A percentile compares a stretch with the other conserved stretches of the same genome.
phyloP scores from a whole-genome alignment of 129 eudicot genomes.

The Chrysanthemum makinoi region DNA sequence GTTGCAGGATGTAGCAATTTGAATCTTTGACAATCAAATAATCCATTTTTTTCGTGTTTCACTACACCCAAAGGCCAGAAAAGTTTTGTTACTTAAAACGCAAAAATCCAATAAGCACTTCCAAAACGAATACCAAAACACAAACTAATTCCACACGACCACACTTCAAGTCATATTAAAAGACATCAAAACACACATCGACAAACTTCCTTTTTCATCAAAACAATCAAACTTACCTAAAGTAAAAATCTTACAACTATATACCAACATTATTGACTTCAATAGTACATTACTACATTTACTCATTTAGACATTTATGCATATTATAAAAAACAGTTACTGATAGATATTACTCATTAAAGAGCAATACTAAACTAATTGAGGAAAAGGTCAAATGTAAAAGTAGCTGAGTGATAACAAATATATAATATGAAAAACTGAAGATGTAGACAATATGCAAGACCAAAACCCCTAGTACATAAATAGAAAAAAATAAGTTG shows the following conservation, averaged over 20 bases:
- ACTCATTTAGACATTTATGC: not conserved
- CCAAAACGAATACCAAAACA: too few species aligned
- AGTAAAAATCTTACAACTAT: conserved; percentile 4
- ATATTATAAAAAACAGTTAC: not conserved
- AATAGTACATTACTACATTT: conserved; percentile 10
- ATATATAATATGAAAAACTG: conserved; percentile 22
- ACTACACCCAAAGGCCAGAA: too few species aligned
- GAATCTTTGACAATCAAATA: too few species aligned
- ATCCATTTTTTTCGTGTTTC: too few species aligned
- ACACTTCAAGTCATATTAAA: too few species aligned
- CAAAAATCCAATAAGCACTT: too few species aligned
- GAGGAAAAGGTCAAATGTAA: conserved; percentile 23
- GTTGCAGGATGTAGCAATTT: too few species aligned
- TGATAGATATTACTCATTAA: conserved; percentile 22
- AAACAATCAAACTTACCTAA: conserved; percentile 13
- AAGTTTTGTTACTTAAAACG: too few species aligned
- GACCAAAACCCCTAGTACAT: conserved; percentile 29
- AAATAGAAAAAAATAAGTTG: conserved; percentile 24
- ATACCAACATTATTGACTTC: conserved; percentile 17
- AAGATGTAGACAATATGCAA: conserved; percentile 36
- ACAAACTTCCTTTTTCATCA: not conserved
- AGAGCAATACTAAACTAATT: conserved; percentile 12
- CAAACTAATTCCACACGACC: too few species aligned
- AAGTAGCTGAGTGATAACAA: conserved; percentile 26
- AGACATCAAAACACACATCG: too few species aligned